Evolutionary conservation across 495 filamentous ascomycete genomes (phyloP).

Genomic region (Geoglossum glabrum): DNA sequence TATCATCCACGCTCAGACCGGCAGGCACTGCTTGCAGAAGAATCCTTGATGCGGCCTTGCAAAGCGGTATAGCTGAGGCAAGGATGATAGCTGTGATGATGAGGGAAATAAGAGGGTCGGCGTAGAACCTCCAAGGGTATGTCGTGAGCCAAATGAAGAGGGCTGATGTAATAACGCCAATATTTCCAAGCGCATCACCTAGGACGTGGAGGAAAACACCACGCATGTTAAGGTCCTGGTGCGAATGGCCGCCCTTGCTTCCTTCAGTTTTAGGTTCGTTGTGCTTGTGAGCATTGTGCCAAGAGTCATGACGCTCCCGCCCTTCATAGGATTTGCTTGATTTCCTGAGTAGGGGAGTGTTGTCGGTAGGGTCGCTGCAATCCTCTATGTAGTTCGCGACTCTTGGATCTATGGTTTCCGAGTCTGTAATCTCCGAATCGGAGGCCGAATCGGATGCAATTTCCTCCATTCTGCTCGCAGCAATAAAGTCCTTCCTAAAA

Average conservation of each 20-base stretch:
- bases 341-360: neutral
- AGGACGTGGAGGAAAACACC: conserved; percentile 92
- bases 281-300: conserved; percentile 57
- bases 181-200: conserved; percentile 89
- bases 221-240: conserved; percentile 89
- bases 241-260: conserved; percentile 47
- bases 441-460: conserved; percentile 34
- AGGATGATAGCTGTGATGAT: conserved; percentile 94
- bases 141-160: conserved; percentile 79
- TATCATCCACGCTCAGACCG: conserved; percentile 69
- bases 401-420: neutral
- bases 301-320: conserved; percentile 11
- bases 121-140: conserved; percentile 49
- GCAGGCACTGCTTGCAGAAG: conserved; percentile 82
- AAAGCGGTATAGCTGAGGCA: conserved; percentile 72
- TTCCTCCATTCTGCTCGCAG: conserved; percentile 37
- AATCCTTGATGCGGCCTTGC: conserved; percentile 81
- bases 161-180: conserved; percentile 87
- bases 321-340: neutral
- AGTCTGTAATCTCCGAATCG: conserved; percentile 24
- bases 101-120: conserved; percentile 85
- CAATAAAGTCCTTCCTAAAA: conserved; percentile 80
- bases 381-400: neutral
- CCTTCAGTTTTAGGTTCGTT: conserved; percentile 45
- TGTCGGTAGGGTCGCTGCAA: neutral